Conservation (phyloP, 192 early-diverging fungal species). For the Coemansia sp. region DNA sequence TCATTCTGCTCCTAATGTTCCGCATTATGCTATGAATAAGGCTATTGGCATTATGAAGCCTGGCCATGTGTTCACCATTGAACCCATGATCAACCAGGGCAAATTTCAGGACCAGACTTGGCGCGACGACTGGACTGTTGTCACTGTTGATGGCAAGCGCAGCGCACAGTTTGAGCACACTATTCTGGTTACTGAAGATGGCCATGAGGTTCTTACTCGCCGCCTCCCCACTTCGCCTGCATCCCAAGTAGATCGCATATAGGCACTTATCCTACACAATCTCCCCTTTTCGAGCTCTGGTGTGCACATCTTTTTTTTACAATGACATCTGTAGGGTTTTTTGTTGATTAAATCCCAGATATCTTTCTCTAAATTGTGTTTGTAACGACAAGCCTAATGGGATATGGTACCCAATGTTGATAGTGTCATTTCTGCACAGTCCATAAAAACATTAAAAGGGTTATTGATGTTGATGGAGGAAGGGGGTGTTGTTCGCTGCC, state of each 20-base stretch:
- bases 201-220: constrained; percentile 80
- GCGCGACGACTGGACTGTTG: constrained; percentile 85
- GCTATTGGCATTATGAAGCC: constrained; percentile 93
- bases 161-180: constrained; percentile 98
- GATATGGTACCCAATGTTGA: too few relatives aligned
- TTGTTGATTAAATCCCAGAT: too few relatives aligned
- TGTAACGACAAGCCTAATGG: too few relatives aligned
- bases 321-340: too few relatives aligned
- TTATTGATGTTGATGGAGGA: too few relatives aligned
- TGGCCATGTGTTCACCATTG: constrained; percentile 96
- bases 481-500: too few relatives aligned
- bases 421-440: too few relatives aligned
- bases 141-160: constrained; percentile 89
- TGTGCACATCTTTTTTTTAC: not conserved
- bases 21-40: constrained; percentile 96
- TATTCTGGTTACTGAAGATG: constrained; percentile 87
- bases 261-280: not conserved
- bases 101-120: constrained; percentile 66
- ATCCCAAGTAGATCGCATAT: constrained; percentile 22
- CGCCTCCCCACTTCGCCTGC: constrained; percentile 37
- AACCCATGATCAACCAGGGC: constrained; percentile 99
- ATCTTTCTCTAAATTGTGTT: too few relatives aligned
- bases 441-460: too few relatives aligned
- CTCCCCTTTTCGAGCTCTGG: not conserved
- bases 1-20: constrained; percentile 88